These are phyloP conservation scores for Podosphaera fusca DNA, from an alignment of 2,329 filamentous ascomycete species.

Conservation along the genomic window DNA sequence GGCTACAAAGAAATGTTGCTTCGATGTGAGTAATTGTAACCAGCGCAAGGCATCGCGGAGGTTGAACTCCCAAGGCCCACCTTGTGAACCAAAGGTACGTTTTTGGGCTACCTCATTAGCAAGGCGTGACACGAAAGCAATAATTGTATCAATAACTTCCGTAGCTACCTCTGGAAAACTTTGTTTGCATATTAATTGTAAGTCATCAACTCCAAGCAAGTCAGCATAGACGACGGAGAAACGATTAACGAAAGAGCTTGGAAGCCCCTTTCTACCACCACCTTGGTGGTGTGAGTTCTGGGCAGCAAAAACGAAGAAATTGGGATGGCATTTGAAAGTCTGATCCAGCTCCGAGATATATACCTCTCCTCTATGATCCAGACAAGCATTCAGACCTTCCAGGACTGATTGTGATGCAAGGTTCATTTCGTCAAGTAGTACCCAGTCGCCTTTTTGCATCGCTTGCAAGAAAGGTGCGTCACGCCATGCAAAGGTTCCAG, in stretches of 20 bases:
- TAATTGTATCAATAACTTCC: conserved; percentile 40
- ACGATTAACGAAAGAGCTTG: conserved; percentile 89
- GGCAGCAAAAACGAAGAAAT: conserved; percentile 88
- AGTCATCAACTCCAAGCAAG: conserved; percentile 58
- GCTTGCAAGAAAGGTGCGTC: conserved; percentile 88
- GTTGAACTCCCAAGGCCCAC: conserved; percentile 89
- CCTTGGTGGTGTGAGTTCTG: conserved; percentile 97
- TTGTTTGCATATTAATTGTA: conserved; percentile 58
- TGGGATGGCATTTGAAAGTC: conserved; percentile 68
- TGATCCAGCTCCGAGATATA: conserved; percentile 91
- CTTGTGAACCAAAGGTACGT: conserved; percentile 34
- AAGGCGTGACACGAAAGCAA: conserved; percentile 59
- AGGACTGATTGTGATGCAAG: conserved; percentile 89
- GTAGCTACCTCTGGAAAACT: conserved; percentile 43
- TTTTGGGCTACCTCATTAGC: conserved; percentile 45
- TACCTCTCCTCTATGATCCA: conserved; percentile 87
- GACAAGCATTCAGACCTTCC: conserved; percentile 84
- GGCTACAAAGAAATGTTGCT: conserved; percentile 35
- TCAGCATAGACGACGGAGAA: conserved; percentile 97
- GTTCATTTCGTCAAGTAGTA: conserved; percentile 96
- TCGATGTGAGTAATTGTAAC: conserved; percentile 46
- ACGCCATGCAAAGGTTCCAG: conserved; percentile 82
- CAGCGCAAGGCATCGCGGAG: conserved; percentile 75
- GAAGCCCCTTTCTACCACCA: conserved; percentile 80
- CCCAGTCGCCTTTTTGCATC: conserved; percentile 94